A percentile compares a stretch with the other conserved stretches of the same genome.
phyloP scores from a whole-genome alignment of 805 yeast genomes.

The Yarrowia osloensis region DNA sequence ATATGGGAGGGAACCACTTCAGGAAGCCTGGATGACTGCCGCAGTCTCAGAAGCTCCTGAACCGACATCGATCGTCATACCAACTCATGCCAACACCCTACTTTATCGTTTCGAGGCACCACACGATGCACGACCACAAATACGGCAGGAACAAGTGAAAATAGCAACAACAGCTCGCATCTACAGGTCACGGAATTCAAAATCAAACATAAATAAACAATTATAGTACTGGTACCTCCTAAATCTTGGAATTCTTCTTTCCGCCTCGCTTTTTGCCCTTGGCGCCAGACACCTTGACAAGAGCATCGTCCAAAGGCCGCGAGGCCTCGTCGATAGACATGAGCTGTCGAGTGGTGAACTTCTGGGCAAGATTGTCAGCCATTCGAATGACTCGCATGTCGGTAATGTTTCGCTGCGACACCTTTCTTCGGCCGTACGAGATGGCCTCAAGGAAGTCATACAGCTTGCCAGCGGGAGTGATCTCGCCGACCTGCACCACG shows the following conservation, averaged over 20 bases:
- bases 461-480: conserved; percentile 40
- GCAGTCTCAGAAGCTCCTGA: too few relatives aligned
- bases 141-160: too few relatives aligned
- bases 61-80: too few relatives aligned
- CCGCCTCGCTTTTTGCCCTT: conserved; percentile 11
- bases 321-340: conserved; percentile 27
- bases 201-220: conserved; percentile 19
- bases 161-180: too few relatives aligned
- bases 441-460: conserved; percentile 42
- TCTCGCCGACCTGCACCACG: conserved; percentile 31
- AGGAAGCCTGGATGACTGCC: too few relatives aligned
- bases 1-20: too few relatives aligned
- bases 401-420: conserved; percentile 23
- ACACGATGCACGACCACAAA: too few relatives aligned
- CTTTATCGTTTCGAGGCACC: too few relatives aligned
- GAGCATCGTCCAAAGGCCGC: conserved; percentile 22
- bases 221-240: not conserved
- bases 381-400: conserved; percentile 28
- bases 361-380: conserved; percentile 17
- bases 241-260: conserved; percentile 18
- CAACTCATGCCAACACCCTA: too few relatives aligned
- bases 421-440: conserved; percentile 43
- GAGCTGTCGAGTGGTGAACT: conserved; percentile 20
- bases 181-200: too few relatives aligned
- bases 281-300: conserved; percentile 8